Base-by-base conservation (phyloP, 2,329 filamentous ascomycete species). In the Colletotrichum lindemuthianum region DNA sequence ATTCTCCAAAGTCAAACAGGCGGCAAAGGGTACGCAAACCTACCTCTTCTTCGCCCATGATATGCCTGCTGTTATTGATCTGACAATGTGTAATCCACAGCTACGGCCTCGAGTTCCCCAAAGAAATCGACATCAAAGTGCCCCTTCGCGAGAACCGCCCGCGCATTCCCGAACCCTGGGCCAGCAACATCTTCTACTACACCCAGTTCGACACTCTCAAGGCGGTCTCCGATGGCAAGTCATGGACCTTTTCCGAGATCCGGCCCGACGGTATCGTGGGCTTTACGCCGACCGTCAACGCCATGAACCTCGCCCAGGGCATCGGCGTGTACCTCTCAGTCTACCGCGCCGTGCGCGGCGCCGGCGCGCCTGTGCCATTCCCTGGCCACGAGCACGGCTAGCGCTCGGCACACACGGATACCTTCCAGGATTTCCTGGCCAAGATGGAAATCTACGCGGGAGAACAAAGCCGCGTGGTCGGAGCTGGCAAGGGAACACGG, bases 1-100 rank as follows among this genome's bases (percentile, higher is more conserved):
- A 59, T 68, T 33, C 59, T 70, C 12, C 68, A 70, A n/a, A n/a
- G n/a, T n/a, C n/a, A n/a, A 33, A 70, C 66, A 6, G 69, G 68
- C 32, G 50, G 55, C 1, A 69, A 69, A 37, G 66, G 57, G 64
- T 66, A 41, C 4, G 9, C 7, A 0, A 10, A 7, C 9, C 5
- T 5, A 43, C 48, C 4, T 24, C 24, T 24, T 5, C 24, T 24
- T 24, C 24, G 24, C 24, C 24, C 24, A 24, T 24, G 24, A 24
- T 24, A 24, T 24, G 24, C 24, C 24, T 24, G 24, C 24, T 24
- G 24, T 24, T 24, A 3, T 24, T 24, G 24, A 24, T 24, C 36
- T 57, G 12, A 32, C 33, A 1, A 10, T 13, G 13, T 6, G 24
- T 34, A 3, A 2, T 33, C 4, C 7, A 12, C 4, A 69, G 65